These are phyloP conservation scores for Nicotiana tomentosiformis DNA, from an alignment of 257 asterid species.

Conservation along the genomic window DNA sequence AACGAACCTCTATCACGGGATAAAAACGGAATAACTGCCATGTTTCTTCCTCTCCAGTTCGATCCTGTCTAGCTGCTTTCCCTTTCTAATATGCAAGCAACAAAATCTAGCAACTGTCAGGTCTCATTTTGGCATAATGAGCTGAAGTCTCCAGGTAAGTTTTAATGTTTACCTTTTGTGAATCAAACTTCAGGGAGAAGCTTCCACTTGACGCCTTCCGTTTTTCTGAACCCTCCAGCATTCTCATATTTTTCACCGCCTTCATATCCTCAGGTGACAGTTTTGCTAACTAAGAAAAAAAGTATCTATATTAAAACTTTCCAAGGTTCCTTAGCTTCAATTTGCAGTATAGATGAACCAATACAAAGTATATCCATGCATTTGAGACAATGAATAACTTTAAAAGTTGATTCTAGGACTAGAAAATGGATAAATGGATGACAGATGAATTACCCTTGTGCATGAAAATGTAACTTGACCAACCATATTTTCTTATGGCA, in stretches of 20 bases:
- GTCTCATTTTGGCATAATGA: constrained; percentile 12
- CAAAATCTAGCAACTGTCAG: constrained; percentile 27
- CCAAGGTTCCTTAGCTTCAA: background rate
- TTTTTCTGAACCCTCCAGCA: constrained; percentile 55
- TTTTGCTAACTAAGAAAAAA: constrained; percentile 67
- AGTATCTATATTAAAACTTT: constrained; percentile 9
- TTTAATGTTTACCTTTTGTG: constrained; percentile 57
- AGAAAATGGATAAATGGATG: background rate
- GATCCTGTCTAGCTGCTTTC: constrained; percentile 85
- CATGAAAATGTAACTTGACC: background rate
- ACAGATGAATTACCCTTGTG: background rate
- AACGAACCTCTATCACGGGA: constrained; percentile 81
- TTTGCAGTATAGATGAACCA: background rate
- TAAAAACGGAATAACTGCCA: constrained; percentile 90
- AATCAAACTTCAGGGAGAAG: constrained; percentile 89
- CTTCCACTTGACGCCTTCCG: constrained; percentile 57
- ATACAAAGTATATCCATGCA: background rate
- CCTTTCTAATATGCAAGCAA: constrained; percentile 51
- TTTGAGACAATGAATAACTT: background rate
- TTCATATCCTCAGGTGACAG: constrained; percentile 80
- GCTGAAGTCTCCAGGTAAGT: background rate
- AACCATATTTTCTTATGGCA: background rate
- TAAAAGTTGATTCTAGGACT: constrained; percentile 1
- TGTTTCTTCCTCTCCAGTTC: constrained; percentile 78
- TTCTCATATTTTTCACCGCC: constrained; percentile 77